These are phyloP conservation scores for Elongisporangium undulatum DNA, from an alignment of 352 stramenopile genomes.

Conservation along the genomic window DNA sequence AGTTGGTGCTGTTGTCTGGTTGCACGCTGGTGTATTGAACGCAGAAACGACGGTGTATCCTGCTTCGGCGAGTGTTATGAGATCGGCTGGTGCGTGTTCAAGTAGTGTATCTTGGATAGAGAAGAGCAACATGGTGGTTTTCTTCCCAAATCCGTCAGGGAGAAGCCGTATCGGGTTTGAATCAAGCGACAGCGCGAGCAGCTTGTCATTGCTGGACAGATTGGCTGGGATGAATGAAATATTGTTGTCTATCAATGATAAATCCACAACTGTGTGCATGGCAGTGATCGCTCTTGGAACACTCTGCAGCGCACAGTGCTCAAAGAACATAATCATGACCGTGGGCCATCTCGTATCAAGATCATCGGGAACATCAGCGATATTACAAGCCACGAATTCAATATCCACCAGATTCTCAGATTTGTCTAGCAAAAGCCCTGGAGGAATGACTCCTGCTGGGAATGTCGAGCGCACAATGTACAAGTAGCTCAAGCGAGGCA, in stretches of 20 bases:
- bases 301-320: constrained; percentile 29
- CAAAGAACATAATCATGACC: constrained; percentile 33
- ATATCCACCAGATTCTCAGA: constrained; percentile 24
- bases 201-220: constrained; percentile 5
- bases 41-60: not conserved
- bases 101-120: not conserved
- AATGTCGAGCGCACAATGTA: constrained; percentile 25
- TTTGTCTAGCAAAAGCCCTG: constrained; percentile 26
- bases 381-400: constrained; percentile 14
- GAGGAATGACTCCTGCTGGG: constrained; percentile 9
- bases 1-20: not conserved
- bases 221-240: constrained; percentile 23
- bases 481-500: constrained; percentile 20
- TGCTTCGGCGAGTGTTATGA: not conserved
- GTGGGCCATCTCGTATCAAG: constrained; percentile 24
- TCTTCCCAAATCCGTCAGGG: not conserved
- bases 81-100: not conserved
- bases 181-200: constrained; percentile 35
- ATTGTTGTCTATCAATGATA: constrained; percentile 35
- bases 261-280: constrained; percentile 21
- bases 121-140: not conserved
- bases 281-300: constrained; percentile 11
- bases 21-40: not conserved
- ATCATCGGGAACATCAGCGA: constrained; percentile 15
- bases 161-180: constrained; percentile 15